Evolutionary conservation across 2,329 filamentous ascomycete genomes (phyloP).

Genomic region (Xylaria polymorpha): DNA sequence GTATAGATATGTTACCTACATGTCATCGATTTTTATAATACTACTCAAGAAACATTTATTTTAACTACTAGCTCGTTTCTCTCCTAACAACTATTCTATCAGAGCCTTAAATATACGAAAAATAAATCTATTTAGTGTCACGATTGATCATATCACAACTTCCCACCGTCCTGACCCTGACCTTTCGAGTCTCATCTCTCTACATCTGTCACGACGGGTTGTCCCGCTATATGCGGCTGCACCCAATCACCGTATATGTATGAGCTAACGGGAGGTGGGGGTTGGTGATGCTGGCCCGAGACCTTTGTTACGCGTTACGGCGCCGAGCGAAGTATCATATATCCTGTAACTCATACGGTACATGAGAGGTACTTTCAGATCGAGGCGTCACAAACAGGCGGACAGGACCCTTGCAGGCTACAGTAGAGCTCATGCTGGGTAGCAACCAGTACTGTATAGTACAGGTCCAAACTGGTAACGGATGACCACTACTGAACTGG

Average conservation of each 20-base stretch:
- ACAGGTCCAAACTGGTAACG: conserved; percentile 5
- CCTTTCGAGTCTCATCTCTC: conserved; percentile 1
- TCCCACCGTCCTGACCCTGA: not conserved
- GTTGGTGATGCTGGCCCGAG: conserved; percentile 2
- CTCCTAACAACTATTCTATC: not conserved
- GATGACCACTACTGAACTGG: conserved; percentile 21
- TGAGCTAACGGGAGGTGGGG: conserved; percentile 2
- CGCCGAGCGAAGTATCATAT: conserved; percentile 7
- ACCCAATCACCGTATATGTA: conserved; percentile 13
- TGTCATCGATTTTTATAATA: not conserved
- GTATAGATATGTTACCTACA: not conserved
- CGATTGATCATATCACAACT: conserved; percentile 9
- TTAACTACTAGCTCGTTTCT: not conserved
- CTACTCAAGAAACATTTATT: not conserved
- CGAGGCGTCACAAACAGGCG: conserved; percentile 11
- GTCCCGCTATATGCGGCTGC: conserved; percentile 13
- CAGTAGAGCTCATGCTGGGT: not conserved
- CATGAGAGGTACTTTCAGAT: conserved; percentile 21
- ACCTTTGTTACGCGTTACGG: conserved; percentile 19
- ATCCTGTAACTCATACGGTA: conserved; percentile 16
- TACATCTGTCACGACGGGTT: conserved; percentile 14
- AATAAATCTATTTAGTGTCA: not conserved
- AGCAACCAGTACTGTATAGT: not conserved
- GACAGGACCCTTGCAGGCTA: conserved; percentile 18
- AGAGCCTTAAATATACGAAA: not conserved